Evolutionary conservation across 2,329 filamentous ascomycete species (phyloP).

Genomic region (Aspergillus sp.): DNA sequence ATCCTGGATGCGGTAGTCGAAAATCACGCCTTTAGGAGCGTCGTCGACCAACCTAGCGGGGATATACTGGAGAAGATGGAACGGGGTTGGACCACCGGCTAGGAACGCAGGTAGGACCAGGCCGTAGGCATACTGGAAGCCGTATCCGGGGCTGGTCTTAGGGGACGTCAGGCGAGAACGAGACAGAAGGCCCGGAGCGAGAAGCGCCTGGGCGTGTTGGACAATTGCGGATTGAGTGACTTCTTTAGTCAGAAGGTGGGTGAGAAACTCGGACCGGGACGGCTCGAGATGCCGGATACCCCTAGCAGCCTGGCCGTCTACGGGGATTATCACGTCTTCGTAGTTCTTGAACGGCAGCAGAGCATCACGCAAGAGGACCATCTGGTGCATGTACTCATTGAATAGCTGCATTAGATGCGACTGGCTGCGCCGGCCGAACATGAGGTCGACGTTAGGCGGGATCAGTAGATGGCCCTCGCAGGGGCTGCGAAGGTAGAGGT

Average conservation of each 20-base stretch:
- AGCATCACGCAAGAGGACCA: constrained; percentile 20
- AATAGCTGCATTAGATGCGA: constrained; percentile 23
- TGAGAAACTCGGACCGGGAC: constrained; percentile 12
- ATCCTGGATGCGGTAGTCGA: constrained; percentile 18
- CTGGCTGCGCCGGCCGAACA: constrained; percentile 19
- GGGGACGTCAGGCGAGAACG: background rate
- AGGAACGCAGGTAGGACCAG: constrained; percentile 21
- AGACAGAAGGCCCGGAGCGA: constrained; percentile 6
- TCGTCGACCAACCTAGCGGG: constrained; percentile 13
- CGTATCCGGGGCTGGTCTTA: constrained; percentile 14
- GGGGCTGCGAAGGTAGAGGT: constrained; percentile 16
- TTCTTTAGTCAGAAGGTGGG: constrained; percentile 13
- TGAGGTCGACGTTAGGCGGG: constrained; percentile 15
- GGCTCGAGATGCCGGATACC: constrained; percentile 17
- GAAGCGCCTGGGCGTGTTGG: constrained; percentile 11
- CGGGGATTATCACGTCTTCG: constrained; percentile 18
- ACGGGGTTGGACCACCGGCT: constrained; percentile 7
- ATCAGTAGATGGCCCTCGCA: constrained; percentile 21
- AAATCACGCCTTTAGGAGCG: constrained; percentile 6
- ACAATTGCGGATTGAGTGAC: constrained; percentile 11
- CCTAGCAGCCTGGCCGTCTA: constrained; percentile 7
- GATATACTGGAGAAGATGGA: constrained; percentile 22
- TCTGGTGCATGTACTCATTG: constrained; percentile 25
- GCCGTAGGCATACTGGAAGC: constrained; percentile 23
- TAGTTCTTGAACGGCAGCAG: constrained; percentile 21